A percentile compares a stretch with the other conserved stretches of the same genome.
These are phyloP conservation scores for Carpinus fangiana DNA, from an alignment of 306 rosid genomes.

Conservation along the genomic window DNA sequence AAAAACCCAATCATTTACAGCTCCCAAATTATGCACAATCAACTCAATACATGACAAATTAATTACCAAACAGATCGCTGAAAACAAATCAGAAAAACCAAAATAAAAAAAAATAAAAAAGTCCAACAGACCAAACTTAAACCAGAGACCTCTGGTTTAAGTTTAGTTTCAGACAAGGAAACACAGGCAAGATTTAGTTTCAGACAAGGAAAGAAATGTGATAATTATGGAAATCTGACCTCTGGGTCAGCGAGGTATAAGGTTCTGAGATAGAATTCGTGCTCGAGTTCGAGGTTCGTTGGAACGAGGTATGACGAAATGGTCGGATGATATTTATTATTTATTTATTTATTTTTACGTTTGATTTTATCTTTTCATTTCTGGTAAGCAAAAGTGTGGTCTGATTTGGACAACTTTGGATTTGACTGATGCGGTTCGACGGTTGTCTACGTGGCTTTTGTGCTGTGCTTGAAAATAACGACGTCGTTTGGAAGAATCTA, in stretches of 20 bases:
- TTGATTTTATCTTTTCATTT: too few relatives aligned
- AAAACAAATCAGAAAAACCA: background rate
- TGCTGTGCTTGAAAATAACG: too few relatives aligned
- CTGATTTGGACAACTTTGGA: background rate
- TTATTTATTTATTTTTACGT: too few relatives aligned
- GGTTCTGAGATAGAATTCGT: background rate
- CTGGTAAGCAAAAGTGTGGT: too few relatives aligned
- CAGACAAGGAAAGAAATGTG: background rate
- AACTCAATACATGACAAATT: background rate
- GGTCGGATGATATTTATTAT: too few relatives aligned
- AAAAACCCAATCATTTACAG: background rate
- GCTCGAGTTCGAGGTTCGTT: too few relatives aligned
- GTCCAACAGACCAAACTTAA: background rate
- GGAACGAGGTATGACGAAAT: too few relatives aligned
- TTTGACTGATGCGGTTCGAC: background rate
- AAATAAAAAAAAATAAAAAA: background rate
- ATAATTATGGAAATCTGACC: conserved; percentile 9
- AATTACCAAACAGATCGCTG: background rate
- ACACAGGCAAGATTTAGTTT: background rate
- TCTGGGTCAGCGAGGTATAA: background rate
- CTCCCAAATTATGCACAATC: background rate
- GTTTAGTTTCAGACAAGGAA: background rate
- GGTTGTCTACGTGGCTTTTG: background rate
- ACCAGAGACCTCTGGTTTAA: background rate
- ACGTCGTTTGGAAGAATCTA: too few relatives aligned